Evolutionary conservation across 177 flowering plant genomes (phyloP).

Genomic region (Vitis hybrid): DNA sequence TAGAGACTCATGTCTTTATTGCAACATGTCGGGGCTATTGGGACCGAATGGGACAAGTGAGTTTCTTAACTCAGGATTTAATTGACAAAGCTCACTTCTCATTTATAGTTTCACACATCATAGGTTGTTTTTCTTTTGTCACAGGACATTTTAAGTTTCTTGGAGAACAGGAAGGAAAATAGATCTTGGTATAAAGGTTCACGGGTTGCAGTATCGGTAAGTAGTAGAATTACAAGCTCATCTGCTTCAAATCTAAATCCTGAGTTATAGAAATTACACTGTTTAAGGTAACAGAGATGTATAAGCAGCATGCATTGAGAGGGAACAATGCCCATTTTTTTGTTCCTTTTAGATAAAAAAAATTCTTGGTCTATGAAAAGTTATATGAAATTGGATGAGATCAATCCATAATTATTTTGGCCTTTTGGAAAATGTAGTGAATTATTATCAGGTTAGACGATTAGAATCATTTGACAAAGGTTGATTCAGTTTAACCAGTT

Average conservation of each 20-base stretch:
- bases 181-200: constrained; percentile 85
- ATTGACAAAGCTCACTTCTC: neutral
- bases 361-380: no score
- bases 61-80: neutral
- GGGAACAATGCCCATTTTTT: no score
- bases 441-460: no score
- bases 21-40: constrained; percentile 82
- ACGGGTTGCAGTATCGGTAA: constrained; percentile 73
- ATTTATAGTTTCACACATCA: neutral
- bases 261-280: neutral
- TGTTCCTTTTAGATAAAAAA: no score
- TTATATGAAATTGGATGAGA: no score
- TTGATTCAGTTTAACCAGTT: no score
- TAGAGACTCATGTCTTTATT: constrained; percentile 74
- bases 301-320: no score
- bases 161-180: constrained; percentile 86
- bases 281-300: neutral
- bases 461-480: no score
- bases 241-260: neutral
- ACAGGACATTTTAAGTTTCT: constrained; percentile 78
- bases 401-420: no score
- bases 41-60: constrained; percentile 94
- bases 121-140: neutral
- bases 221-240: constrained; percentile 25
- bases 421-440: no score